A percentile compares a stretch with the other conserved stretches of the same genome.
These are phyloP conservation scores for Stagonosporopsis rhizophila DNA, from an alignment of 2,329 filamentous ascomycete species.

Conservation along the genomic window DNA sequence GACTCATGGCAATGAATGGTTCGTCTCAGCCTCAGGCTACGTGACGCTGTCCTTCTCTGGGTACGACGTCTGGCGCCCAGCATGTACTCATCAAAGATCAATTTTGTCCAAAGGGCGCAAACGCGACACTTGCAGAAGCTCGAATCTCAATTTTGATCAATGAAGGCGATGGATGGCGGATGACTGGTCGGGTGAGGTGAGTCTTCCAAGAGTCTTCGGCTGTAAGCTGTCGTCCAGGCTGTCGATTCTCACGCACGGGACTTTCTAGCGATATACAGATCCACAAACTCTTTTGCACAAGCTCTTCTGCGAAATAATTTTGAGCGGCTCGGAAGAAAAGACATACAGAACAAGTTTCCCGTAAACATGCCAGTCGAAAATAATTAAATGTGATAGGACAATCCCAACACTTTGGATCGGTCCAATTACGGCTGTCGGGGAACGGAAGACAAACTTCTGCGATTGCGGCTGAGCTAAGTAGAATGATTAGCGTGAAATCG, in stretches of 20 bases:
- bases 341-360: no score
- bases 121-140: not conserved
- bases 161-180: not conserved
- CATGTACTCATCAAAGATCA: not conserved
- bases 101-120: not conserved
- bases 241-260: not conserved
- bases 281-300: not conserved
- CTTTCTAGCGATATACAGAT: not conserved
- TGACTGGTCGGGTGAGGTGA: not conserved
- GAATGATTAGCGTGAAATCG: not conserved
- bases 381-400: no score
- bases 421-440: no score
- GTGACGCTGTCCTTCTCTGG: no score
- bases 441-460: not conserved
- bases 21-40: not conserved
- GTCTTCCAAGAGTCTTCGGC: not conserved
- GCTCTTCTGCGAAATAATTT: not conserved
- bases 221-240: not conserved
- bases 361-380: no score
- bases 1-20: not conserved
- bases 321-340: no score
- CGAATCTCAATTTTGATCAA: not conserved
- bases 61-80: not conserved
- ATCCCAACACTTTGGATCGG: no score
- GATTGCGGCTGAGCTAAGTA: conserved; percentile 10